phyloP scores from a whole-genome alignment of 495 filamentous ascomycete genomes.

The Hyaloscypha finlandica region DNA sequence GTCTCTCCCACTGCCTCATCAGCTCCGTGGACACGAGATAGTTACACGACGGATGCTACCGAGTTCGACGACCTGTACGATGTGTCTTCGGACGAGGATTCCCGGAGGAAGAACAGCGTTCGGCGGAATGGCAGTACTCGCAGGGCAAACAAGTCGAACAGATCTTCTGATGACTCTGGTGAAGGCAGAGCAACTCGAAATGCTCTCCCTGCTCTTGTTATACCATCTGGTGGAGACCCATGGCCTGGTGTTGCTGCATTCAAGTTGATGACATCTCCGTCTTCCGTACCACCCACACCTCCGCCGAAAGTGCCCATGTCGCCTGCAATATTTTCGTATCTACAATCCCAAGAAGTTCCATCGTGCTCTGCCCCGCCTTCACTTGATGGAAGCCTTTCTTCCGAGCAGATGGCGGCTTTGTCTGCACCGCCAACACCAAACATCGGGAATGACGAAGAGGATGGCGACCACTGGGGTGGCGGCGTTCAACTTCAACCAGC shows the following conservation, averaged over 20 bases:
- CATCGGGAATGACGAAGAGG: slow-evolving; percentile 54
- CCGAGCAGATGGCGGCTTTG: slow-evolving; percentile 77
- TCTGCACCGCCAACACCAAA: slow-evolving; percentile 83
- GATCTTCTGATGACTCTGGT: slow-evolving; percentile 9
- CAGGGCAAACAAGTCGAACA: slow-evolving; percentile 37
- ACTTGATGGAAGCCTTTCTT: slow-evolving; percentile 82
- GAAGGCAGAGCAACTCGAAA: slow-evolving; percentile 37
- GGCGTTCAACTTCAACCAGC: slow-evolving; percentile 75
- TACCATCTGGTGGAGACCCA: slow-evolving; percentile 54
- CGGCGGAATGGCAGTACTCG: slow-evolving; percentile 43
- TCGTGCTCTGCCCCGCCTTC: slow-evolving; percentile 80
- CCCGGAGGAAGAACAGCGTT: slow-evolving; percentile 28
- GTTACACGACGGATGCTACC: slow-evolving; percentile 55
- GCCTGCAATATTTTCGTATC: slow-evolving; percentile 66
- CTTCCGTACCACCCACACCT: slow-evolving; percentile 75
- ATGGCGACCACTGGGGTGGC: slow-evolving; percentile 53
- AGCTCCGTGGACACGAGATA: slow-evolving; percentile 54
- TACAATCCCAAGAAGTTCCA: slow-evolving; percentile 63
- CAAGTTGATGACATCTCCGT: slow-evolving; percentile 68
- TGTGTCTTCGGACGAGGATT: slow-evolving; percentile 71
- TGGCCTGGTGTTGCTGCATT: slow-evolving; percentile 44
- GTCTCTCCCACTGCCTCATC: slow-evolving; percentile 51
- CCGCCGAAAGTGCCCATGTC: slow-evolving; percentile 77
- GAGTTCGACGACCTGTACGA: slow-evolving; percentile 89
- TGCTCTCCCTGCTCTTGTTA: slow-evolving; percentile 68